Conservation (phyloP, 371 early-diverging fungal species). For the Mortierella sp. region DNA sequence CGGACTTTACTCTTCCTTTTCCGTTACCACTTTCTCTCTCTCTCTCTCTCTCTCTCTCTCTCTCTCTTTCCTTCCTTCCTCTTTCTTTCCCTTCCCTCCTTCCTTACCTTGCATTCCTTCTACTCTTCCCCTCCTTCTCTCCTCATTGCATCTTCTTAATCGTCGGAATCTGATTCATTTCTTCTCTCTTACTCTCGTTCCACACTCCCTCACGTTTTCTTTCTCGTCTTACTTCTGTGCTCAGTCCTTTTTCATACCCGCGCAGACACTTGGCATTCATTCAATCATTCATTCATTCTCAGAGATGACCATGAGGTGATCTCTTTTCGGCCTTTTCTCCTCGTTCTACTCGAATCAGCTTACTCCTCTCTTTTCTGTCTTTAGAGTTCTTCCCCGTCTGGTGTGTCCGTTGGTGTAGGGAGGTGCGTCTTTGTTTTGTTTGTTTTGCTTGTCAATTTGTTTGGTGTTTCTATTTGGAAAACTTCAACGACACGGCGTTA, state of each 20-base stretch:
- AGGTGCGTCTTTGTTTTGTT: not conserved
- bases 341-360: not conserved
- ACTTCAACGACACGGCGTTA: not conserved
- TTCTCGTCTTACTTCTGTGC: not conserved
- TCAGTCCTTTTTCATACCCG: not conserved
- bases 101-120: not conserved
- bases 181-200: not conserved
- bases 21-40: not conserved
- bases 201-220: too few relatives aligned
- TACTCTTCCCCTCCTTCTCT: not conserved
- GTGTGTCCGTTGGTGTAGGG: constrained; percentile 5
- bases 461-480: too few relatives aligned
- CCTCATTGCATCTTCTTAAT: not conserved
- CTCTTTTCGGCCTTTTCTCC: not conserved
- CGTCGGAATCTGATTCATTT: not conserved
- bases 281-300: not conserved
- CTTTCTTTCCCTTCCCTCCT: not conserved
- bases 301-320: not conserved
- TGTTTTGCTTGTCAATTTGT: not conserved
- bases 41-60: not conserved
- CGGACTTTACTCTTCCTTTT: not conserved
- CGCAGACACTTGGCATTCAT: not conserved
- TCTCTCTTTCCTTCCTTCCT: not conserved
- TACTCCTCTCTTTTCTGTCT: not conserved
- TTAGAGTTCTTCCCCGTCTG: not conserved